A percentile compares a stretch with the other conserved stretches of the same genome.
phyloP scores from a whole-genome alignment of 371 early-diverging fungal species.

The Quaeritorhiza haematococci region DNA sequence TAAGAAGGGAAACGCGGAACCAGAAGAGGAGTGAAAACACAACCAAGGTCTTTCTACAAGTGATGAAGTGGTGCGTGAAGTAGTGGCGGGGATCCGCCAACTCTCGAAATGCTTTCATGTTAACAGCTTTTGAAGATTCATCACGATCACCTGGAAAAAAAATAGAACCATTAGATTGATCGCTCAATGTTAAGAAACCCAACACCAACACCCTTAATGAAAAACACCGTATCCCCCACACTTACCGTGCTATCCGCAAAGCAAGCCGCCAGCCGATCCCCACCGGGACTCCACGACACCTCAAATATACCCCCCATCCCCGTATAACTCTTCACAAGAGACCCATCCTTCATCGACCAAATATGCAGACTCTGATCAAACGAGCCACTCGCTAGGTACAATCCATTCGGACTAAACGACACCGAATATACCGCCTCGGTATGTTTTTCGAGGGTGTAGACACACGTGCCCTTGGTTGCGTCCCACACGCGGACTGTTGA shows the following conservation, averaged over 20 bases:
- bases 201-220: too few species aligned
- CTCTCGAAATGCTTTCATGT: too few species aligned
- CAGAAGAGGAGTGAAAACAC: too few species aligned
- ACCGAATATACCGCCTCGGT: slow-evolving; percentile 77
- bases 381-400: slow-evolving; percentile 78
- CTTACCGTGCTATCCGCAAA: slow-evolving; percentile 15
- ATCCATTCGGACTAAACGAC: slow-evolving; percentile 81
- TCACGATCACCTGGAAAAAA: too few species aligned
- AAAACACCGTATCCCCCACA: too few species aligned
- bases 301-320: slow-evolving; percentile 14
- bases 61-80: too few species aligned
- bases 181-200: too few species aligned
- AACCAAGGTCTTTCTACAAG: too few species aligned
- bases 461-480: slow-evolving; percentile 58
- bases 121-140: too few species aligned
- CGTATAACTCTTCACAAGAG: slow-evolving; percentile 6
- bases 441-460: slow-evolving; percentile 73
- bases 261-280: slow-evolving; percentile 19
- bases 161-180: too few species aligned
- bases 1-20: too few species aligned
- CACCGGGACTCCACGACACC: slow-evolving; percentile 6
- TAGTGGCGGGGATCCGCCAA: too few species aligned
- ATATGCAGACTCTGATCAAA: slow-evolving; percentile 77
- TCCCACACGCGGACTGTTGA: slow-evolving; percentile 88
- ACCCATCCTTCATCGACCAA: slow-evolving; percentile 63